phyloP scores from a whole-genome alignment of 768 basidiomycete genomes.

The Trametes elegans region DNA sequence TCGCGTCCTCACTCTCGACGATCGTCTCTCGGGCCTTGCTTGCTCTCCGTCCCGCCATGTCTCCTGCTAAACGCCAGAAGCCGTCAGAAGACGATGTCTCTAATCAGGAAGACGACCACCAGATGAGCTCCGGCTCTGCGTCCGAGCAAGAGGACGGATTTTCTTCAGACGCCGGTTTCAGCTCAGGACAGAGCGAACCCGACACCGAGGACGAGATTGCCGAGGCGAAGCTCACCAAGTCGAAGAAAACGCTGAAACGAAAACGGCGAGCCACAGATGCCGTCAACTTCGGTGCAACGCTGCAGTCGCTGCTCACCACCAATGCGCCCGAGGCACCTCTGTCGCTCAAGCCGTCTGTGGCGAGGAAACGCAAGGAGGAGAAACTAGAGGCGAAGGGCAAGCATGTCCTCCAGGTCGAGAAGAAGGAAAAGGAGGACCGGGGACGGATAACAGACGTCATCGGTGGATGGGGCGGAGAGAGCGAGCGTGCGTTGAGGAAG shows the following conservation, averaged over 20 bases:
- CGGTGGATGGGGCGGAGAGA: constrained; percentile 87
- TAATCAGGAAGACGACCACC: constrained; percentile 25
- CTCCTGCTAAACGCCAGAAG: constrained; percentile 53
- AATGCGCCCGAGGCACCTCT: constrained; percentile 71
- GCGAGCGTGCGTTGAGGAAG: constrained; percentile 74
- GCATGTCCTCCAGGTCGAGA: constrained; percentile 67
- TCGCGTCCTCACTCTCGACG: neutral
- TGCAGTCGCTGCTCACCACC: constrained; percentile 71
- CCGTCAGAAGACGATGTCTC: constrained; percentile 29
- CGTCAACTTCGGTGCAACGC: constrained; percentile 69
- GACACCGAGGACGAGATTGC: constrained; percentile 69
- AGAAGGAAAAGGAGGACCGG: constrained; percentile 71
- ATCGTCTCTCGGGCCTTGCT: neutral
- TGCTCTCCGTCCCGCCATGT: constrained; percentile 36
- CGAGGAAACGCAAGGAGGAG: constrained; percentile 67
- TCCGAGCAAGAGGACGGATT: constrained; percentile 15
- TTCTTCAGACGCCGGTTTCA: constrained; percentile 6
- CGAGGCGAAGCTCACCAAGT: constrained; percentile 55
- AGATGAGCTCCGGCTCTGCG: constrained; percentile 13
- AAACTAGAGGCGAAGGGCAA: constrained; percentile 72
- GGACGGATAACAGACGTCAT: constrained; percentile 68
- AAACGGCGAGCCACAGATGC: constrained; percentile 79
- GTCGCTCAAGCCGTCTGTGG: constrained; percentile 75
- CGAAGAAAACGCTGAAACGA: constrained; percentile 77
- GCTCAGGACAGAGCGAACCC: constrained; percentile 18